Conservation (phyloP, 208 protist genomes). For the Leishmania martiniquensis region DNA sequence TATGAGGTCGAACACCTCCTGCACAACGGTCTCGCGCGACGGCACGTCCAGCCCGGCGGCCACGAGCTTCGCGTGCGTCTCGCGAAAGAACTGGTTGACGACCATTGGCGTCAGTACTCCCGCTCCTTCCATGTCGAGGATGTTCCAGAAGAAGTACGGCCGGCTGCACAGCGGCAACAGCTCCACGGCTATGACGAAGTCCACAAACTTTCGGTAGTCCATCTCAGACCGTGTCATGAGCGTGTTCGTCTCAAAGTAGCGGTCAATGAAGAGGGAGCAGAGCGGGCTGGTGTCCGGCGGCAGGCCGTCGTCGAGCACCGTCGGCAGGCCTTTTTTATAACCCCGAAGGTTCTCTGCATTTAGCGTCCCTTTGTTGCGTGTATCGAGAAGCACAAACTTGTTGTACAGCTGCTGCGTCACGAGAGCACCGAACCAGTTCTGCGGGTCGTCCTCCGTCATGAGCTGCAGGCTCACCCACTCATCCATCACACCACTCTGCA, state of each 20-base stretch:
- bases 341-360: slow-evolving; percentile 72
- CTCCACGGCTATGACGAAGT: slow-evolving; percentile 92
- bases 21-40: slow-evolving; percentile 73
- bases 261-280: slow-evolving; percentile 86
- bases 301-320: slow-evolving; percentile 82
- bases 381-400: slow-evolving; percentile 89
- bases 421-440: slow-evolving; percentile 80
- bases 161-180: slow-evolving; percentile 80
- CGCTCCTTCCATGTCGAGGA: slow-evolving; percentile 82
- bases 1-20: slow-evolving; percentile 93
- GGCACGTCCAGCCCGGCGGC: slow-evolving; percentile 67
- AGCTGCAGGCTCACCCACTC: slow-evolving; percentile 91
- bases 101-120: slow-evolving; percentile 78
- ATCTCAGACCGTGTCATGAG: slow-evolving; percentile 87
- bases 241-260: slow-evolving; percentile 91
- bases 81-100: slow-evolving; percentile 88
- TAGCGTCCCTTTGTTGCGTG: slow-evolving; percentile 83
- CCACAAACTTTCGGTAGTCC: slow-evolving; percentile 94
- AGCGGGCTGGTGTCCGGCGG: slow-evolving; percentile 76
- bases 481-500: slow-evolving; percentile 82
- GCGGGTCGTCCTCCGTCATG: slow-evolving; percentile 72
- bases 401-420: slow-evolving; percentile 85
- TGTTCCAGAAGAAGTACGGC: slow-evolving; percentile 87
- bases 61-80: slow-evolving; percentile 86
- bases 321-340: slow-evolving; percentile 90